A percentile compares a stretch with the other conserved stretches of the same genome.
Evolutionary conservation across 2,329 filamentous ascomycete genomes (phyloP).

Genomic region (Talaromyces sp.): DNA sequence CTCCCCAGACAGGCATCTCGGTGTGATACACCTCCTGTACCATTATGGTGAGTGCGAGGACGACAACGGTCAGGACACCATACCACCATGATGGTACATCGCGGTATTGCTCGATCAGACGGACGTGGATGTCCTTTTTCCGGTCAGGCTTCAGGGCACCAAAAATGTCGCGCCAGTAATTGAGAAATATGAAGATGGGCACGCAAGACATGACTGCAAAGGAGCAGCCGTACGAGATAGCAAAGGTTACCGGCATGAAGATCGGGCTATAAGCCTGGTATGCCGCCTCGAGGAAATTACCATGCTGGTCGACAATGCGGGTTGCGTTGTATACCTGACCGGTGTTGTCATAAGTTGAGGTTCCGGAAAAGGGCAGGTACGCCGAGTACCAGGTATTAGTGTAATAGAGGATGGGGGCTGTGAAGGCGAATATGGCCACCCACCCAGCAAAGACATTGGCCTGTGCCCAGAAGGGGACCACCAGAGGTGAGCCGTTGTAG

Average conservation of each 20-base stretch:
- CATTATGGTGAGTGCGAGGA: conserved; percentile 34
- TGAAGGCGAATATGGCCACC: conserved; percentile 35
- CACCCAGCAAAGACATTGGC: conserved; percentile 40
- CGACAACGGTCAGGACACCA: conserved; percentile 32
- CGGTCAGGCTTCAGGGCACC: conserved; percentile 19
- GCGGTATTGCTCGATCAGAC: conserved; percentile 35
- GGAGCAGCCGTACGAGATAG: conserved; percentile 51
- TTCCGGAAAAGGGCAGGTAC: conserved; percentile 29
- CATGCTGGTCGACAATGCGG: conserved; percentile 52
- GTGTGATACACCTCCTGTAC: conserved; percentile 30
- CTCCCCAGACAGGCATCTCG: conserved; percentile 38
- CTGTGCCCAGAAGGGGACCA: conserved; percentile 37
- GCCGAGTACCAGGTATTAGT: conserved; percentile 31
- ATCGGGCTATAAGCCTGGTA: conserved; percentile 62
- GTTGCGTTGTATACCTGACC: conserved; percentile 56
- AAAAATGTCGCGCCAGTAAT: conserved; percentile 25
- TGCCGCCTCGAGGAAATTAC: conserved; percentile 53
- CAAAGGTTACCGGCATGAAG: conserved; percentile 57
- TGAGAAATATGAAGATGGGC: conserved; percentile 23
- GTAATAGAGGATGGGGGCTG: conserved; percentile 33
- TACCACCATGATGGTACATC: conserved; percentile 42
- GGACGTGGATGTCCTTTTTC: conserved; percentile 39
- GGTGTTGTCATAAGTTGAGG: conserved; percentile 37
- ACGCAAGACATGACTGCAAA: conserved; percentile 61
- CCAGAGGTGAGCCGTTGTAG: conserved; percentile 26